Conservation (phyloP, 495 filamentous ascomycete species). For the Neurospora sp. region DNA sequence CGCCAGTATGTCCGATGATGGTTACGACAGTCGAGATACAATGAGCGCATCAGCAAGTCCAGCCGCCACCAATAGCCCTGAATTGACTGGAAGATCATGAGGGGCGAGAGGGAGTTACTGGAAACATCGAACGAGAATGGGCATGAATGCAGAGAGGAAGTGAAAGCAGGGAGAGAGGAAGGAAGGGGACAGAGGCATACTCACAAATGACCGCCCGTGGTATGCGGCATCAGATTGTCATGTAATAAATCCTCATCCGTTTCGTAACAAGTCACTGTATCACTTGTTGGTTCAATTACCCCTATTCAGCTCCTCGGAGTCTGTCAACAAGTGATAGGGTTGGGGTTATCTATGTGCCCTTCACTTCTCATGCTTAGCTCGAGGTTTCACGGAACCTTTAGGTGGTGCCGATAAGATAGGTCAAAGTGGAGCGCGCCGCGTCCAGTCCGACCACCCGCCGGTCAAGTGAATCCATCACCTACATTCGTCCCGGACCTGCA, state of each 20-base stretch:
- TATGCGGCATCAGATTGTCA: background rate
- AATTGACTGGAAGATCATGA: background rate
- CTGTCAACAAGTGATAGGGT: background rate
- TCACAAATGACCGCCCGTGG: background rate
- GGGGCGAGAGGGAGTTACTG: background rate
- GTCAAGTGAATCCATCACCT: background rate
- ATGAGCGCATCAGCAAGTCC: background rate
- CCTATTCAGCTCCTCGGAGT: background rate
- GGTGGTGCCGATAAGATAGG: background rate
- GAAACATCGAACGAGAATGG: background rate
- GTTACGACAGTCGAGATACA: background rate
- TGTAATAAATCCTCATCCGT: background rate
- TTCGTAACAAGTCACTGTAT: background rate
- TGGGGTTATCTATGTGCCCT: background rate
- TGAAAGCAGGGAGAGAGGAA: background rate
- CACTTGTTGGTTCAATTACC: background rate
- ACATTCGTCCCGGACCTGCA: background rate
- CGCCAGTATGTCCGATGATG: background rate
- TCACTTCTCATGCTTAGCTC: background rate
- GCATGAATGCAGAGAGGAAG: background rate
- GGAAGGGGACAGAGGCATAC: background rate
- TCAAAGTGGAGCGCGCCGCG: background rate
- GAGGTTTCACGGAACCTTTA: background rate
- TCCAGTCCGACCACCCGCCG: background rate
- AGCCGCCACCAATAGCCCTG: background rate